Evolutionary conservation across 352 stramenopile species (phyloP), one percentile per base, ranked within the genome.

Genomic region (Vaucheria bursata): DNA sequence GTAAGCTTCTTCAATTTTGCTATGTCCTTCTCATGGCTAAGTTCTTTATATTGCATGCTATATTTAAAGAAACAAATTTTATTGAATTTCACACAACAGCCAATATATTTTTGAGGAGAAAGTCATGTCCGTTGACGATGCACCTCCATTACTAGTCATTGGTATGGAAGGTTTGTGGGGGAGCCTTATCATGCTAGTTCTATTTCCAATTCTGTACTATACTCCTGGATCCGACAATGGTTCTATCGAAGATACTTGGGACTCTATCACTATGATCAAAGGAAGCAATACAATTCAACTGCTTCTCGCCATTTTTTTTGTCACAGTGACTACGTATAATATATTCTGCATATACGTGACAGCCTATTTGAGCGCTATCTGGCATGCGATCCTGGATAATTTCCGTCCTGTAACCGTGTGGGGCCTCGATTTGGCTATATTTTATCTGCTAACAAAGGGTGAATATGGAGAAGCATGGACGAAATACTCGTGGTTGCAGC

Each of bases 101-200:
- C 93, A 98, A 78, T 98, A 97, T 87, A 94, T 97, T 33, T 97
- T 97, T 79, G 94, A 98, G 80, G 94, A 98, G 86, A 97, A 97
- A 85, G 71, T 86, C 6, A 86, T 86, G 82, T 68, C 59, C 6
- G 72, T 85, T 1, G 81, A 86, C 65, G 73, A 84, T 71, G 74
- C 66, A 31, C 82, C 82, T 45, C 82, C 82, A 8, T 70, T 86
- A 18, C 53, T 98, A 12, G 80, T 94, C 6, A 93, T 98, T 73
- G 94, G 93, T 31, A 97, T 98, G 92, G 93, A 98, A 84, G 95
- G 95, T 32, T 81, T 98, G 1, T 98, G 95, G 95, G 95, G 95
- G 0, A 89, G 95, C 0, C 5, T 97, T 1, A 83, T 98, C 45
- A 97, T 93, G 39, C 85, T 94, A 25, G 85, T 93, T 25, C 80